Percentiles rank a stretch among this genome's conserved stretches.
Conservation (phyloP, 2,329 filamentous ascomycete species). For the Nemania serpens region DNA sequence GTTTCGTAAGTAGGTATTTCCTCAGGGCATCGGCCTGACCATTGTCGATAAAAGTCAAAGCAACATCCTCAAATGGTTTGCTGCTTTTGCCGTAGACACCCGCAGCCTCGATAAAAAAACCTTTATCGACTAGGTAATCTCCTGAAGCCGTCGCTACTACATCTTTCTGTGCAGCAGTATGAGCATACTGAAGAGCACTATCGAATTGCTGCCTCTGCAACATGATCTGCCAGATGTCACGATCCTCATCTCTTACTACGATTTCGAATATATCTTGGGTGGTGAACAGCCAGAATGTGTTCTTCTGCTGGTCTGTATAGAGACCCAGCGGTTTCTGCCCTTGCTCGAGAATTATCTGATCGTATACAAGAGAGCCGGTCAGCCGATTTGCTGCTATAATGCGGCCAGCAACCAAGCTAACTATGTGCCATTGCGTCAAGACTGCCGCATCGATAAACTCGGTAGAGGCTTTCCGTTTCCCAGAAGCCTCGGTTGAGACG, state of each 20-base stretch:
- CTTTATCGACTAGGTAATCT: conserved; percentile 81
- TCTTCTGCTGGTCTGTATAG: conserved; percentile 88
- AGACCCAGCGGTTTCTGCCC: conserved; percentile 83
- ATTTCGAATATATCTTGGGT: conserved; percentile 91
- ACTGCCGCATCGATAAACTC: conserved; percentile 80
- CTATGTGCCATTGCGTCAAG: conserved; percentile 90
- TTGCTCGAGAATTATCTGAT: conserved; percentile 81
- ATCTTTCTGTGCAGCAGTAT: conserved; percentile 80
- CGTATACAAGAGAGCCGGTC: conserved; percentile 83
- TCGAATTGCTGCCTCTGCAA: conserved; percentile 86
- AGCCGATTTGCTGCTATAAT: conserved; percentile 86
- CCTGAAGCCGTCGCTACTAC: conserved; percentile 90
- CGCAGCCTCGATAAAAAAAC: conserved; percentile 83
- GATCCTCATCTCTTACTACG: conserved; percentile 84
- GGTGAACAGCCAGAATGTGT: conserved; percentile 97
- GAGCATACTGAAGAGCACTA: conserved; percentile 82
- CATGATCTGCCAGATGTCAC: conserved; percentile 95
- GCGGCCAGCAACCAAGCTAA: conserved; percentile 80
- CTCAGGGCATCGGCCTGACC: conserved; percentile 88
- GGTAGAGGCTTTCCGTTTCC: conserved; percentile 67
- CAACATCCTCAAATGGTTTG: conserved; percentile 96
- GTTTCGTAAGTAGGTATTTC: conserved; percentile 85
- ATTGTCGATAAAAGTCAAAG: conserved; percentile 86
- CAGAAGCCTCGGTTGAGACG: conserved; percentile 67
- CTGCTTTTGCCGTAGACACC: conserved; percentile 92